Conservation (phyloP, 1,284 basidiomycete genomes). For the Leccinum fallax region DNA sequence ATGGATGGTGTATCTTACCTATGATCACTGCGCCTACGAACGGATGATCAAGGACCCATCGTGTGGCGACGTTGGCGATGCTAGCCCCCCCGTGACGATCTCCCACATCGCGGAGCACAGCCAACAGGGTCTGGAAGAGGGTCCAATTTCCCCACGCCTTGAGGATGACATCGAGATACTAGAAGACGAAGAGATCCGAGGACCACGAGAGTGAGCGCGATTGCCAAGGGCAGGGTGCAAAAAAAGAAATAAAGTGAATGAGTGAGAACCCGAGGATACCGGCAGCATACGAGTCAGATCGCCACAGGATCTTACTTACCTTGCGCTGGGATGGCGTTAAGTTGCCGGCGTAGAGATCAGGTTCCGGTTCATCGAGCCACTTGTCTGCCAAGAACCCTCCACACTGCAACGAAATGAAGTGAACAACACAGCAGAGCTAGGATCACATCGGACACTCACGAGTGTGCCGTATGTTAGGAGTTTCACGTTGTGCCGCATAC, state of each 20-base stretch:
- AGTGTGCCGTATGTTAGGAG: slow-evolving; percentile 81
- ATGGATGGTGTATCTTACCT: slow-evolving; percentile 46
- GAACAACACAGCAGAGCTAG: slow-evolving; percentile 4
- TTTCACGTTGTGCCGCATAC: slow-evolving; percentile 70
- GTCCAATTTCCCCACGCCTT: slow-evolving; percentile 78
- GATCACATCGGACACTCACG: slow-evolving; percentile 42
- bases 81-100: slow-evolving; percentile 67
- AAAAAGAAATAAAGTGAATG: neutral
- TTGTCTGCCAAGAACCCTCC: slow-evolving; percentile 79
- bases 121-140: slow-evolving; percentile 69
- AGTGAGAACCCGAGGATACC: neutral
- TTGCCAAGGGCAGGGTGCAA: neutral
- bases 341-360: slow-evolving; percentile 65
- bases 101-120: slow-evolving; percentile 61
- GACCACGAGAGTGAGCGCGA: neutral
- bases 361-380: slow-evolving; percentile 69
- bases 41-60: slow-evolving; percentile 79
- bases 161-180: slow-evolving; percentile 84
- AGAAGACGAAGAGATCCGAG: neutral
- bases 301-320: slow-evolving; percentile 41
- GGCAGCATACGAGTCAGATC: neutral
- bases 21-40: slow-evolving; percentile 80
- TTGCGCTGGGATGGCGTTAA: slow-evolving; percentile 80
- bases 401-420: slow-evolving; percentile 51
- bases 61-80: slow-evolving; percentile 76